Percentiles rank a stretch among this genome's conserved stretches.
phyloP scores from a whole-genome alignment of 352 stramenopile genomes.

The Bremia lactucae region DNA sequence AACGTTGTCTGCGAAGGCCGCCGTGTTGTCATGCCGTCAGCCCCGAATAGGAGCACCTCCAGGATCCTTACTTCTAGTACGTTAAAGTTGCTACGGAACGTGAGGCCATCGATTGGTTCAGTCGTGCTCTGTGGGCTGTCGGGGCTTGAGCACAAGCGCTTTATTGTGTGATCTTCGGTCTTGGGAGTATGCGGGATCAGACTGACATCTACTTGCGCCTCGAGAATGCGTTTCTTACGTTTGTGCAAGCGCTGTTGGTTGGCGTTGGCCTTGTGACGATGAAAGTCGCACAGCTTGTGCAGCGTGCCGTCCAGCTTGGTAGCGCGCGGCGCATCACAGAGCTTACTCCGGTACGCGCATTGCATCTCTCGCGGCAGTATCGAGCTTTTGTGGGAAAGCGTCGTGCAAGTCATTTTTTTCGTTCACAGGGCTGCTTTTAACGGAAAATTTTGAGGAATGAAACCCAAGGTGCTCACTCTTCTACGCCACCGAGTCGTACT shows the following conservation, averaged over 20 bases:
- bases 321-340: conserved; percentile 29
- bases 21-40: conserved; percentile 4
- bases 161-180: background rate
- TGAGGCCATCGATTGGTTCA: conserved; percentile 9
- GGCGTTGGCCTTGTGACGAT: conserved; percentile 37
- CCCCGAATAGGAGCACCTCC: conserved; percentile 26
- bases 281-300: conserved; percentile 45
- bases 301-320: conserved; percentile 35
- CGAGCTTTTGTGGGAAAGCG: background rate
- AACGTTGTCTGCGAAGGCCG: background rate
- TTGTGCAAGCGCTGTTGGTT: conserved; percentile 37
- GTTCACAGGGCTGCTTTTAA: background rate
- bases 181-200: conserved; percentile 4
- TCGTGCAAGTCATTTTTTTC: background rate
- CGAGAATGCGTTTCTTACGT: conserved; percentile 28
- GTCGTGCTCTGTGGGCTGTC: conserved; percentile 15
- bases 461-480: background rate
- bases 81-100: conserved; percentile 21
- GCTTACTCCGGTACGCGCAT: conserved; percentile 41
- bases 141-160: conserved; percentile 5
- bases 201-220: conserved; percentile 6
- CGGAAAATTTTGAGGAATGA: conserved; percentile 16
- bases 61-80: conserved; percentile 27
- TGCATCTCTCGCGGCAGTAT: conserved; percentile 20
- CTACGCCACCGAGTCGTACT: conserved; percentile 15